These are phyloP conservation scores for Phellopilus nigrolimitatus DNA, from an alignment of 1,284 basidiomycete species.

Conservation along the genomic window DNA sequence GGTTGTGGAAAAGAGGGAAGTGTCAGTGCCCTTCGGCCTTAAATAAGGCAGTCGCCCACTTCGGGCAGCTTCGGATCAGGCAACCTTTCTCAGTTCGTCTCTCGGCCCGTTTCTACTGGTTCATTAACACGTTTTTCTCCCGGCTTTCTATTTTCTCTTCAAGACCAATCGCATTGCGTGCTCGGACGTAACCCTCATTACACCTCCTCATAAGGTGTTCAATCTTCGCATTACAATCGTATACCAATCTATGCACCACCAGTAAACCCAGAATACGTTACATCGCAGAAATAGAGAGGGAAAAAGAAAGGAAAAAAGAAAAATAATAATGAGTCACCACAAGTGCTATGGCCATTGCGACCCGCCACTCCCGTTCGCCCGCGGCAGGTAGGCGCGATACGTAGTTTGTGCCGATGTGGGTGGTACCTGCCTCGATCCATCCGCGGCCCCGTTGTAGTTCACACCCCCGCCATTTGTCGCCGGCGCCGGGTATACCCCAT, in stretches of 20 bases:
- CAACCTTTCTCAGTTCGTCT: neutral
- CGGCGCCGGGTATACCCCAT: neutral
- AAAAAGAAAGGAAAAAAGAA: too few relatives aligned
- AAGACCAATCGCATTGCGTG: conserved; percentile 13
- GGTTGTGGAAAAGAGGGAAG: conserved; percentile 36
- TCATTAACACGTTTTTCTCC: neutral
- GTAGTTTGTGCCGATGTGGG: neutral
- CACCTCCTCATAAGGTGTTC: neutral
- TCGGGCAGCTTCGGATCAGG: conserved; percentile 33
- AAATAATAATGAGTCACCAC: too few relatives aligned
- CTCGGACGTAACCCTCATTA: neutral
- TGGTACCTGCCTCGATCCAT: neutral
- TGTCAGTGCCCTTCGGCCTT: conserved; percentile 31
- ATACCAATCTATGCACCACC: neutral
- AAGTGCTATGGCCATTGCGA: conserved; percentile 12
- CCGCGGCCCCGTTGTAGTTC: neutral
- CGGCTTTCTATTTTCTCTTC: neutral
- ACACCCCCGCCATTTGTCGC: conserved; percentile 4
- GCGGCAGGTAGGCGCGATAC: conserved; percentile 11
- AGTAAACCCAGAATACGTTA: neutral
- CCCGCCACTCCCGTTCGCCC: conserved; percentile 11
- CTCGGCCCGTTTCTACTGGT: neutral
- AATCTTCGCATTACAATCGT: neutral
- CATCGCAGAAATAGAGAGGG: neutral
- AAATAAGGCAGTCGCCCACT: conserved; percentile 29